phyloP scores from a whole-genome alignment of 2,329 filamentous ascomycete species.

The Neophaeococcomyces mojaviensis region DNA sequence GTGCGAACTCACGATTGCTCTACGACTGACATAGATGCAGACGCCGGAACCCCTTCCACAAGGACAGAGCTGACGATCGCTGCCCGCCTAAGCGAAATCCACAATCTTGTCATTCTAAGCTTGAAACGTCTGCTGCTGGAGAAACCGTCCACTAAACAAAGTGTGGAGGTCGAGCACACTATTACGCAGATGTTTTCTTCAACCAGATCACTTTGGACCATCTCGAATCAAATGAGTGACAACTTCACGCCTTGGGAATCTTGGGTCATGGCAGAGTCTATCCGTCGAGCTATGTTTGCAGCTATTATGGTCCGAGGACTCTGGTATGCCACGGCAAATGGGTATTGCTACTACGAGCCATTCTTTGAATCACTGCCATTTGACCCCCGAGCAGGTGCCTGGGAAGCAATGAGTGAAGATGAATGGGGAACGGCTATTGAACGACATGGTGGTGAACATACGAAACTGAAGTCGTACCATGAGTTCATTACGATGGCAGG shows the following conservation, averaged over 20 bases:
- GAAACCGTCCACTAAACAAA: constrained; percentile 1
- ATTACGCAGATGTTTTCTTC: constrained; percentile 10
- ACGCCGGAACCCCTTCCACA: constrained; percentile 5
- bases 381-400: constrained; percentile 18
- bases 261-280: constrained; percentile 17
- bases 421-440: constrained; percentile 14
- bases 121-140: constrained; percentile 8
- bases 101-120: constrained; percentile 12
- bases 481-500: constrained; percentile 17
- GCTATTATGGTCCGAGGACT: constrained; percentile 12
- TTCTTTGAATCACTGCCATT: constrained; percentile 18
- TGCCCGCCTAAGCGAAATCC: constrained; percentile 12
- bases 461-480: constrained; percentile 17
- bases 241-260: constrained; percentile 17
- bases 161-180: constrained; percentile 2
- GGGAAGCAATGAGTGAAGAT: constrained; percentile 17
- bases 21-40: background rate
- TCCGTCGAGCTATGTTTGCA: constrained; percentile 16
- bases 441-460: constrained; percentile 11
- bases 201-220: constrained; percentile 10
- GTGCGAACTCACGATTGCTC: background rate
- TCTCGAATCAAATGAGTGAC: constrained; percentile 11
- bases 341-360: constrained; percentile 17
- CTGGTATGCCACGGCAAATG: constrained; percentile 10
- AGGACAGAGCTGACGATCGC: background rate